A percentile compares a stretch with the other conserved stretches of the same genome.
Conservation (phyloP, 139 green algal species). For the Chara braunii region DNA sequence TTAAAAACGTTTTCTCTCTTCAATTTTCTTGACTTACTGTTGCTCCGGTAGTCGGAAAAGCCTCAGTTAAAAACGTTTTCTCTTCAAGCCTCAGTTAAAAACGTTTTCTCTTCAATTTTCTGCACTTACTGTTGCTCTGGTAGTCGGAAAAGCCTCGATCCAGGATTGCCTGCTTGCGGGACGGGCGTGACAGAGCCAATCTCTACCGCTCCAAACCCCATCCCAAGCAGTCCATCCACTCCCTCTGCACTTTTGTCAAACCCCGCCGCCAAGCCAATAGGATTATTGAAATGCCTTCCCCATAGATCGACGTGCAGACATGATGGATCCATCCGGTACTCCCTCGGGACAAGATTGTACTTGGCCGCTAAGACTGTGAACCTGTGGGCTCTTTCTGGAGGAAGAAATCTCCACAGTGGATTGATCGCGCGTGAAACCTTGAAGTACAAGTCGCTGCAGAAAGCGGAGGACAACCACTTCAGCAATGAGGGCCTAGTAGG, state of each 20-base stretch:
- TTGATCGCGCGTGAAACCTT: too few species aligned
- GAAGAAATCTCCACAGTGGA: too few species aligned
- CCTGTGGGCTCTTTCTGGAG: conserved; percentile 12
- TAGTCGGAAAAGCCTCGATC: conserved; percentile 82
- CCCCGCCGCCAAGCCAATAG: conserved; percentile 84
- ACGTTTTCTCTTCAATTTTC: too few species aligned
- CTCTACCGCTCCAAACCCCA: conserved; percentile 80
- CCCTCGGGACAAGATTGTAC: neutral
- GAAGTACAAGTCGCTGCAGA: too few species aligned
- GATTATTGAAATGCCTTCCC: conserved; percentile 70
- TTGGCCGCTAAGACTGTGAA: neutral
- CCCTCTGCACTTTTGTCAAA: conserved; percentile 91
- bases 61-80: conserved; percentile 73
- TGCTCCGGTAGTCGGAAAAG: conserved; percentile 77
- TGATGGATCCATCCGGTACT: conserved; percentile 43
- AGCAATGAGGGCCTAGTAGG: too few species aligned
- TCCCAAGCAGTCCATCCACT: conserved; percentile 59
- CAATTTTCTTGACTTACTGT: too few species aligned
- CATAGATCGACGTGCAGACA: conserved; percentile 62
- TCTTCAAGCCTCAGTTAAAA: too few species aligned
- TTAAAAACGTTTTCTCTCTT: too few species aligned
- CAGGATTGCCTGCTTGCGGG: conserved; percentile 84
- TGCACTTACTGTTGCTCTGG: conserved; percentile 48
- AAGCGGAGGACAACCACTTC: too few species aligned
- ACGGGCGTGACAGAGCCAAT: conserved; percentile 77